phyloP scores from a whole-genome alignment of 2,329 filamentous ascomycete species.

The Epichloe typhina region DNA sequence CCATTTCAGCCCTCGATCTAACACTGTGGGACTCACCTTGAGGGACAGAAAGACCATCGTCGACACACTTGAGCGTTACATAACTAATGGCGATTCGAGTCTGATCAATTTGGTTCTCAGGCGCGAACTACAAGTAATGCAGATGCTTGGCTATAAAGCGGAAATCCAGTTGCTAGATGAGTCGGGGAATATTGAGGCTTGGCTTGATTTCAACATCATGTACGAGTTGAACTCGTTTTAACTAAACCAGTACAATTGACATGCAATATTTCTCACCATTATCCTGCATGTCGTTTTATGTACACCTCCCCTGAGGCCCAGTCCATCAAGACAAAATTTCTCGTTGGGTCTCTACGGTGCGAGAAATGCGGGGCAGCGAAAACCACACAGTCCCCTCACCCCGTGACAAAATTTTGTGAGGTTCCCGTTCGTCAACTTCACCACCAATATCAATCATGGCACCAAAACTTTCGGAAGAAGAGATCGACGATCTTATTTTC shows the following conservation, averaged over 20 bases:
- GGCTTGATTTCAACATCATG: conserved; percentile 33
- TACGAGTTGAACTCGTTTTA: not conserved
- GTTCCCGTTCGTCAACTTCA: conserved; percentile 9
- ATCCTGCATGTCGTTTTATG: no score
- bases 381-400: conserved; percentile 27
- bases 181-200: conserved; percentile 33
- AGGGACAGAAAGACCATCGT: conserved; percentile 46
- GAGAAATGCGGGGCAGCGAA: conserved; percentile 20
- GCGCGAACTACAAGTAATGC: conserved; percentile 56
- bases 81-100: conserved; percentile 4
- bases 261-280: no score
- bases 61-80: conserved; percentile 35
- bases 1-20: conserved; percentile 15
- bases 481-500: conserved; percentile 87
- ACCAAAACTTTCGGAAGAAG: conserved; percentile 54
- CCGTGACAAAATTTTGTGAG: conserved; percentile 12
- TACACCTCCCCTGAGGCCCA: not conserved
- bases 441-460: conserved; percentile 22
- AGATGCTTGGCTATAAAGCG: conserved; percentile 60
- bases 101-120: conserved; percentile 17
- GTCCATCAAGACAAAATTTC: not conserved
- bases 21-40: conserved; percentile 29
- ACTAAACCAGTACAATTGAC: no score
- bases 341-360: conserved; percentile 16
- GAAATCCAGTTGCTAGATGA: conserved; percentile 63